Percentiles rank a stretch among this genome's conserved stretches.
Conservation (phyloP, 164 flowering plant species). For the Tetracentron sinense region DNA sequence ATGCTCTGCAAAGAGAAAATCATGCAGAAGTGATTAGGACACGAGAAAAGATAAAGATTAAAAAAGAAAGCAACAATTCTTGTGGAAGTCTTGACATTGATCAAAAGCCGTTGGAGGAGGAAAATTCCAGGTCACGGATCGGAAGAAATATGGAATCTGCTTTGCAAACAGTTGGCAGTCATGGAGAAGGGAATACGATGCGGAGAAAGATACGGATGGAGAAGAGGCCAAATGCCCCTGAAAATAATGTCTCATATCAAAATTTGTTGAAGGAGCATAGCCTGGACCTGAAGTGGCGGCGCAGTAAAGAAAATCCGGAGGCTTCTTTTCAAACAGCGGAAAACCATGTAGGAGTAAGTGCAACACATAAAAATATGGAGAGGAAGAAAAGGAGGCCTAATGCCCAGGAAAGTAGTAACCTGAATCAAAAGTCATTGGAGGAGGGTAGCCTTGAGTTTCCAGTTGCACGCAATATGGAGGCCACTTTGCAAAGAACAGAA, state of each 20-base stretch:
- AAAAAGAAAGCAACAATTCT: too few species aligned
- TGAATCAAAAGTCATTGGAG: neutral
- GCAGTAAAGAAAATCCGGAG: neutral
- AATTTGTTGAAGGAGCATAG: slow-evolving; percentile 3
- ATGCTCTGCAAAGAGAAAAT: too few species aligned
- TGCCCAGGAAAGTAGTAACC: too few species aligned
- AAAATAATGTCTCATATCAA: neutral
- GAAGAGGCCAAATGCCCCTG: neutral
- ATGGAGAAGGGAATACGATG: neutral
- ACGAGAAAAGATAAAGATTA: too few species aligned
- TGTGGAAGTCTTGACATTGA: too few species aligned
- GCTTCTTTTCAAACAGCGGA: neutral
- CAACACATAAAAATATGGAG: too few species aligned
- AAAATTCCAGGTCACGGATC: neutral
- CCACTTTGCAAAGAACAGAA: neutral
- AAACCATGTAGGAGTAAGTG: too few species aligned
- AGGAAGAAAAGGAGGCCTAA: too few species aligned
- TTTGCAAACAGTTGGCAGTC: neutral
- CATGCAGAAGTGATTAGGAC: too few species aligned
- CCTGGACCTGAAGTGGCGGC: neutral
- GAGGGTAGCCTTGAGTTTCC: neutral
- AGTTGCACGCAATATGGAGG: neutral
- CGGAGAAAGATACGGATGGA: neutral
- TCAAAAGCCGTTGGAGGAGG: neutral
- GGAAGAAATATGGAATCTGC: neutral